Conservation (phyloP, 2,329 filamentous ascomycete genomes). For the Elsinoe arachidis region DNA sequence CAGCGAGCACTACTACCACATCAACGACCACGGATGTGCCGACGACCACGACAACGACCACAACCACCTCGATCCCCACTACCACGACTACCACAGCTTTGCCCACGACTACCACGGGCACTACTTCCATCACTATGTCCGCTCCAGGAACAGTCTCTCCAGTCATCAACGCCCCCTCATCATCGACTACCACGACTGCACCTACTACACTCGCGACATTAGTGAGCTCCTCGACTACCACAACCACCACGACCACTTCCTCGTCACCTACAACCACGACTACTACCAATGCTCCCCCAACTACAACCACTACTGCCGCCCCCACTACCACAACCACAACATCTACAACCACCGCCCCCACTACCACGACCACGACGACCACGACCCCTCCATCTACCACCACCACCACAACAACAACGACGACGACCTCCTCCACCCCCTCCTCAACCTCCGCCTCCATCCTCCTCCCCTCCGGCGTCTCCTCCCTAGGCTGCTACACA, state of each 20-base stretch:
- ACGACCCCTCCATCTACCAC: conserved; percentile 5
- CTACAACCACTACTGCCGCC: conserved; percentile 9
- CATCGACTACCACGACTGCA: conserved; percentile 13
- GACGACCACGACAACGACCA: not conserved
- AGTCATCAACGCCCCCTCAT: not conserved
- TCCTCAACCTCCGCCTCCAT: conserved; percentile 13
- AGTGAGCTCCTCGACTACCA: conserved; percentile 12
- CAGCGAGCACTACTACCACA: conserved; percentile 14
- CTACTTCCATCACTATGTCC: conserved; percentile 11
- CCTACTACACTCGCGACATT: not conserved
- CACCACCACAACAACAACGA: conserved; percentile 5
- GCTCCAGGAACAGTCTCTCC: not conserved
- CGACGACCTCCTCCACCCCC: conserved; percentile 12
- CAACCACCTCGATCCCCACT: not conserved
- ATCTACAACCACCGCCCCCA: conserved; percentile 9
- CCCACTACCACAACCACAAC: conserved; percentile 3
- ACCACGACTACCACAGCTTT: not conserved
- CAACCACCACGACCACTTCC: conserved; percentile 15
- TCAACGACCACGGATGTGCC: not conserved
- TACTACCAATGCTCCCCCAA: conserved; percentile 10
- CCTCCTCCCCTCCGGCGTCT: conserved; percentile 15
- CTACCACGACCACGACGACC: conserved; percentile 11
- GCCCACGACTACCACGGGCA: not conserved
- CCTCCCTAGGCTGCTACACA: conserved; percentile 24
- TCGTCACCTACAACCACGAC: conserved; percentile 13